Evolutionary conservation across 257 asterid species (phyloP), one percentile per base, ranked within the genome.

Genomic region (Gardenia jasminoides): DNA sequence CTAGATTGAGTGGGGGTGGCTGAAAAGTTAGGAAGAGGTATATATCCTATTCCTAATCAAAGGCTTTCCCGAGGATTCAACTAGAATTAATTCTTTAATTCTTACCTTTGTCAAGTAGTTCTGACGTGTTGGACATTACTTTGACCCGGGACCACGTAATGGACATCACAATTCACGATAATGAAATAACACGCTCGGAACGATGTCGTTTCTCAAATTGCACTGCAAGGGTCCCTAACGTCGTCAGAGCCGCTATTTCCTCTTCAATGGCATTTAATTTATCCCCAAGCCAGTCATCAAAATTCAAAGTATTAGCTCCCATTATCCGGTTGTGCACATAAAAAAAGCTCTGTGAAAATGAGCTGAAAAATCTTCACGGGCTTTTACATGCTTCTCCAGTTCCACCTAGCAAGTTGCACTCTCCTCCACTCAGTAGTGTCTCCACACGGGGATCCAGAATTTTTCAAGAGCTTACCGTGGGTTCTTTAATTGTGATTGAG

Each of bases 91-190:
- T 76, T 39, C 7, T 17, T 48, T 11, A 12, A 12, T 47, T 70
- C 58, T 52, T 52, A 20, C 43, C 41, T 20, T 78, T 58, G 28
- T 71, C 33, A 12, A 56, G 10, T 24, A 64, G 15, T 20, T 58
- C 70, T 41, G 71, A 80, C 81, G 61, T 36, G 52, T 67, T 70
- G 84, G 83, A 81, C 71, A 68, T 70, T 67, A 48, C 75, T 43
- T 69, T 68, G 67, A 58, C 79, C 47, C 41, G 66, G 70, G 26
- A 62, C 33, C 67, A 16, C 67, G 52, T 26, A 20, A 24, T 22
- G n/a, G n/a, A n/a, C 3, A 12, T 48, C 19, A 48, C 13, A 36
- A 36, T 36, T 36, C 41, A 36, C 41, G 41, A 36, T 36, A 36
- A 36, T 4, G 41, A 10, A 44, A 44, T 6, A 10, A 3, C 11